Percentiles rank a stretch among this genome's conserved stretches.
These are phyloP conservation scores for Rhexocercosporidium sp. DNA, from an alignment of 2,329 filamentous ascomycete genomes.

Conservation along the genomic window DNA sequence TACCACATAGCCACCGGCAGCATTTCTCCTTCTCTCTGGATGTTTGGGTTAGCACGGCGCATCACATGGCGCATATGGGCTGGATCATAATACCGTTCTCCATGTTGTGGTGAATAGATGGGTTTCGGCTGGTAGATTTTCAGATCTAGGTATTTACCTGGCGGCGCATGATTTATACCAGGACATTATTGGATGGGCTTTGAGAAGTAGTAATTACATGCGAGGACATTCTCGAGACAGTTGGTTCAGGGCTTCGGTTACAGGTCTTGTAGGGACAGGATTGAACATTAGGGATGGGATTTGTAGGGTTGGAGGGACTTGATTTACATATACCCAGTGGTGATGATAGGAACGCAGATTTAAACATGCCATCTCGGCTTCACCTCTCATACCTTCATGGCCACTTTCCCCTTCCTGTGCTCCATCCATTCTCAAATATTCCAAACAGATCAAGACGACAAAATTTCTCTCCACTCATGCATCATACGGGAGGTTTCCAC, in stretches of 20 bases:
- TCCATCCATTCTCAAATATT: no score
- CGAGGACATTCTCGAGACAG: neutral
- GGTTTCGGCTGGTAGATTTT: neutral
- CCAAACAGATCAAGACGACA: no score
- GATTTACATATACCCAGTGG: constrained; percentile 16
- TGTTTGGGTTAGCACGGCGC: constrained; percentile 3
- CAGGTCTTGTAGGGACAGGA: neutral
- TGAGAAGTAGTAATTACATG: neutral
- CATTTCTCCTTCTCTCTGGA: neutral
- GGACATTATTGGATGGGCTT: neutral
- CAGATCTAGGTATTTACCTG: neutral
- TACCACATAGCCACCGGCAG: neutral
- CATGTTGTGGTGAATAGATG: neutral
- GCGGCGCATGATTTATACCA: neutral
- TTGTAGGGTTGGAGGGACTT: neutral
- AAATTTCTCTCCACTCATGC: no score
- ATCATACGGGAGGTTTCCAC: no score
- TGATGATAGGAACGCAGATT: constrained; percentile 1
- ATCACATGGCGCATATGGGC: constrained; percentile 11
- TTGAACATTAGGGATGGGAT: neutral
- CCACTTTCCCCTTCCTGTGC: no score
- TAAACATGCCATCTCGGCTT: neutral
- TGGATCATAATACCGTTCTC: neutral
- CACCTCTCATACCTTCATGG: neutral
- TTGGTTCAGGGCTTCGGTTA: neutral